Evolutionary conservation across 2,329 filamentous ascomycete species (phyloP), one percentile per base, ranked within the genome.

Genomic region (Trichophyton schoenleinii): DNA sequence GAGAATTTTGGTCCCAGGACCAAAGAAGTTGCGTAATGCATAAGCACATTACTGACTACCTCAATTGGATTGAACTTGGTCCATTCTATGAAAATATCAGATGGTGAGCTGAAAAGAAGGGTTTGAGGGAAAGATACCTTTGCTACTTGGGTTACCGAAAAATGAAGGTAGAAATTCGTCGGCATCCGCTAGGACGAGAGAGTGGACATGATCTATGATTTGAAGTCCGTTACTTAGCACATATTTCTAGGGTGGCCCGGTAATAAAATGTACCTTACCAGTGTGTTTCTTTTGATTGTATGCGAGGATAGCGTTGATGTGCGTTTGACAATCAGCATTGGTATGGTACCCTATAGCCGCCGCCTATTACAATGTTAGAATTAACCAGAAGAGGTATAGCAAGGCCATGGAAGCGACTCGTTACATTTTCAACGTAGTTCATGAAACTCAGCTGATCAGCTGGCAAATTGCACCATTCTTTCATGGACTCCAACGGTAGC

Each of bases 391-490:
- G 15, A 44, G 3, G 6, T 18, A 44, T 7, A 3, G 11, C 41
- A n/a, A 18, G 5, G 13, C 3, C 1, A 44, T n/a, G 3, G 4
- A 44, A 8, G 41, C 11, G 15, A 38, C 34, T 13, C 3, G 34
- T 9, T 58, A 41, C 55, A 18, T 44, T 58, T 25, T 25, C 38
- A 15, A 58, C 15, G 7, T 58, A 58, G 11, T n/a, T 58, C 31
- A 31, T 58, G 5, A 58, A 58, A 20, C n/a, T 58, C 9, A 58
- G 18, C 3, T 41, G 55, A 11, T 41, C 31, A 5, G 7, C 13
- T 20, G 55, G 55, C n/a, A 58, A n/a, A 42, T 58, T 58, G n/a
- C 55, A 44, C 55, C 55, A 58, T 22, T 38, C 38, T 41, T 41
- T 58, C 34, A 38, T 58, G 7, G 55, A 41, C 15, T 58, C n/a